Conservation (phyloP, 2,329 filamentous ascomycete species). For the Pyrenochaeta sp. region DNA sequence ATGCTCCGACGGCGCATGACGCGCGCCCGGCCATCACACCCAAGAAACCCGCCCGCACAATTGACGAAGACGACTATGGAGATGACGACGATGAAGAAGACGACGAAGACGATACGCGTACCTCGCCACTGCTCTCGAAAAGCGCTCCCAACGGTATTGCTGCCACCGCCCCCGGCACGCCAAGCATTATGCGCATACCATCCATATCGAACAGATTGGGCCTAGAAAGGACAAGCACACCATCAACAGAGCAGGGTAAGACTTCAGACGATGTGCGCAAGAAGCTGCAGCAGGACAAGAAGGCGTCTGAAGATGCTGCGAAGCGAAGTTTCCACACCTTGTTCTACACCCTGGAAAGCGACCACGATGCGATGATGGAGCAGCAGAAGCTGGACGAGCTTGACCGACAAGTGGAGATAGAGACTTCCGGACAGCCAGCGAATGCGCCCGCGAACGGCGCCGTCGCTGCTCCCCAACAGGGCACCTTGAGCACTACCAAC, state of each 20-base stretch:
- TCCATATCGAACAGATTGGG: conserved; percentile 69
- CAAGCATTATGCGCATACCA: conserved; percentile 70
- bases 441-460: conserved; percentile 61
- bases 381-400: conserved; percentile 97
- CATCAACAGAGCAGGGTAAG: conserved; percentile 68
- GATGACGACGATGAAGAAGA: conserved; percentile 73
- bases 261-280: conserved; percentile 89
- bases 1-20: conserved; percentile 50
- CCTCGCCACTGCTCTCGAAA: conserved; percentile 60
- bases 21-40: conserved; percentile 60
- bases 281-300: conserved; percentile 90
- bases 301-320: conserved; percentile 86
- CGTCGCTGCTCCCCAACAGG: conserved; percentile 71
- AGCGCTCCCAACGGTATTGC: conserved; percentile 62
- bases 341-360: conserved; percentile 95
- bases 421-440: conserved; percentile 75
- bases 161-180: conserved; percentile 67
- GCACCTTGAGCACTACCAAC: conserved; percentile 91
- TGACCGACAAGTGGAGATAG: conserved; percentile 93
- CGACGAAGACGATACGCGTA: conserved; percentile 52
- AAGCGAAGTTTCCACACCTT: conserved; percentile 91
- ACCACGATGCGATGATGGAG: conserved; percentile 95
- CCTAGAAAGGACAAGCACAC: conserved; percentile 65
- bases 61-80: conserved; percentile 86
- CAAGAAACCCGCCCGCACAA: conserved; percentile 79